Conservation (phyloP, 1,284 basidiomycete species). For the Ustilago vetiveriae region DNA sequence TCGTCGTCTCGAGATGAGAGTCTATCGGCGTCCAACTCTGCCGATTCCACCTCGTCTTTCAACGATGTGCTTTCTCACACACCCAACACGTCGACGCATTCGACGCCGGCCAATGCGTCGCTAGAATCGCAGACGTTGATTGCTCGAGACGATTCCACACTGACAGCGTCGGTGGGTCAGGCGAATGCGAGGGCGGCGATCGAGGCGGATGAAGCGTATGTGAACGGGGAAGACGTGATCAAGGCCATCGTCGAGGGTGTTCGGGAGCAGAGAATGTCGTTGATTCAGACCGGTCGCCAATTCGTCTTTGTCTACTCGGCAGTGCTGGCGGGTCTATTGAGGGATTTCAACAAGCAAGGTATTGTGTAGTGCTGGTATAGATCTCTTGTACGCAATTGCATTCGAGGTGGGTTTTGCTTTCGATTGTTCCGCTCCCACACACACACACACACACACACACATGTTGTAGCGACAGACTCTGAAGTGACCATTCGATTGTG, state of each 20-base stretch:
- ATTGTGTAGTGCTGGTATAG: conserved; percentile 11
- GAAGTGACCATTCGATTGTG: no score
- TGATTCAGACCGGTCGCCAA: conserved; percentile 63
- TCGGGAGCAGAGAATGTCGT: conserved; percentile 65
- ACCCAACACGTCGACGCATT: conserved; percentile 12
- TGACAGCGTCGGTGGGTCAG: no score
- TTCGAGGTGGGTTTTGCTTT: no score
- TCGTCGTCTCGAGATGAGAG: neutral
- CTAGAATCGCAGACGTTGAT: conserved; percentile 3
- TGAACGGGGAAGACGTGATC: conserved; percentile 43
- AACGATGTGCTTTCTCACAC: conserved; percentile 3
- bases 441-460: no score
- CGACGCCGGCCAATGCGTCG: conserved; percentile 7
- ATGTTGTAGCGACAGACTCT: no score
- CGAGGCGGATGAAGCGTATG: conserved; percentile 21
- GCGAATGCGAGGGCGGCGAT: neutral
- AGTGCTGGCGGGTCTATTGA: conserved; percentile 53
- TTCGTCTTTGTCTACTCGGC: conserved; percentile 64
- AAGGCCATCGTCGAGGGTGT: conserved; percentile 35
- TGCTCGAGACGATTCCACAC: neutral
- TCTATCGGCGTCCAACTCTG: conserved; percentile 31
- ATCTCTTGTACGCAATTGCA: no score
- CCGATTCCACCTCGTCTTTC: neutral
- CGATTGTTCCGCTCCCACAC: no score
- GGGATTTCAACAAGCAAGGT: conserved; percentile 36